These are phyloP conservation scores for Fraxinus greggii DNA, from an alignment of 305 asterid genomes.

Conservation along the genomic window DNA sequence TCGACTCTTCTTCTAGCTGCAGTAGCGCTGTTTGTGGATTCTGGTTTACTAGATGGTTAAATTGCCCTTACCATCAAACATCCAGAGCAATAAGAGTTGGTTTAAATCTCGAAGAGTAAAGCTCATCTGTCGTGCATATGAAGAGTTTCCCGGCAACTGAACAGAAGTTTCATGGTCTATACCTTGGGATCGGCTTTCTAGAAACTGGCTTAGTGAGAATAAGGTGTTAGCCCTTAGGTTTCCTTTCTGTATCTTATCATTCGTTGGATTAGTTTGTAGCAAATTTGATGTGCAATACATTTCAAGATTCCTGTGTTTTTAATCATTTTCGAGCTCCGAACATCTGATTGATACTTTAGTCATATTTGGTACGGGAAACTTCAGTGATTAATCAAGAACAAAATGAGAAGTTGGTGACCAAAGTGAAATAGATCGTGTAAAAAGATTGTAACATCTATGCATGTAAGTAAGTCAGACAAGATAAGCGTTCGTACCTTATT, in stretches of 20 bases:
- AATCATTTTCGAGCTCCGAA: neutral
- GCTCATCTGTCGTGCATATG: neutral
- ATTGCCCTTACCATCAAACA: neutral
- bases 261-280: constrained; percentile 15
- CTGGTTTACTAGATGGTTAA: neutral
- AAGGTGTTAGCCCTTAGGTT: constrained; percentile 1
- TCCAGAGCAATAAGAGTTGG: neutral
- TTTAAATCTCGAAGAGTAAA: neutral
- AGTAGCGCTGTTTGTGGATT: neutral
- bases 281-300: constrained; percentile 17
- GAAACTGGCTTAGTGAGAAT: constrained; percentile 4
- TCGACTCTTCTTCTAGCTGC: constrained; percentile 6
- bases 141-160: neutral
- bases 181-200: neutral
- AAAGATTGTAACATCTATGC: neutral
- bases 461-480: neutral
- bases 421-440: neutral
- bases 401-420: neutral
- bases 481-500: neutral
- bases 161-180: constrained; percentile 5
- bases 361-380: neutral
- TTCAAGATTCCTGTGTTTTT: neutral
- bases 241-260: neutral
- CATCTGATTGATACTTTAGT: neutral
- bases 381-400: neutral